Conservation (phyloP, 2,329 filamentous ascomycete genomes). For the Penicillium sp. region DNA sequence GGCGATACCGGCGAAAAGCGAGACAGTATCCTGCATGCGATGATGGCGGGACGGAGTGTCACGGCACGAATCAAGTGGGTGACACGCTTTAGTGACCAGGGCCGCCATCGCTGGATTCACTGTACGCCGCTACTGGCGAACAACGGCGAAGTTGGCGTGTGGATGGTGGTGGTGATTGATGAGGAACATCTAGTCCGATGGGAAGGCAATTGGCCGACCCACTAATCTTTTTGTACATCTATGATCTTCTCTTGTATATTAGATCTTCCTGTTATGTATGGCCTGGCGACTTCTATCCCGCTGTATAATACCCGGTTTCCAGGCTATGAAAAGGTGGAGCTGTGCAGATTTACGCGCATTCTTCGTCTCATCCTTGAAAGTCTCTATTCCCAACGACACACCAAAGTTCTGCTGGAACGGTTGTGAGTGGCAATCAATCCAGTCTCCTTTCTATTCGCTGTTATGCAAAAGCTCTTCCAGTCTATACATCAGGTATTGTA, state of each 20-base stretch:
- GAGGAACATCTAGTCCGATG: constrained; percentile 32
- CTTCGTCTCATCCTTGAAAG: no score
- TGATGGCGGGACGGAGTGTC: constrained; percentile 65
- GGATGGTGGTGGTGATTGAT: constrained; percentile 74
- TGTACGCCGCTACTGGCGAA: constrained; percentile 68
- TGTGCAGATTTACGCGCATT: no score
- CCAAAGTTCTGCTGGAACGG: no score
- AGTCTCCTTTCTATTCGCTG: no score
- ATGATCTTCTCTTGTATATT: not conserved
- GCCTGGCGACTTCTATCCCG: no score
- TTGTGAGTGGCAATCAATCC: no score
- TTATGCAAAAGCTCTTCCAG: no score
- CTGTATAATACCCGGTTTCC: no score
- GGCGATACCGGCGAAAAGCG: constrained; percentile 52
- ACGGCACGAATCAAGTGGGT: constrained; percentile 74
- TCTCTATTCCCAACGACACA: no score
- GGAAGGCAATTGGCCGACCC: constrained; percentile 13
- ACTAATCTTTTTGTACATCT: constrained; percentile 1
- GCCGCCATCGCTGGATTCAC: constrained; percentile 72
- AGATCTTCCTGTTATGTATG: no score
- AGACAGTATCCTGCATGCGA: constrained; percentile 54
- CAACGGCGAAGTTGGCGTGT: constrained; percentile 67
- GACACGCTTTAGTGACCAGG: constrained; percentile 51
- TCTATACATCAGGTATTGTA: no score
- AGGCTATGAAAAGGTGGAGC: no score